phyloP scores from a whole-genome alignment of 768 basidiomycete genomes.

The Fistulinella prunicolor region DNA sequence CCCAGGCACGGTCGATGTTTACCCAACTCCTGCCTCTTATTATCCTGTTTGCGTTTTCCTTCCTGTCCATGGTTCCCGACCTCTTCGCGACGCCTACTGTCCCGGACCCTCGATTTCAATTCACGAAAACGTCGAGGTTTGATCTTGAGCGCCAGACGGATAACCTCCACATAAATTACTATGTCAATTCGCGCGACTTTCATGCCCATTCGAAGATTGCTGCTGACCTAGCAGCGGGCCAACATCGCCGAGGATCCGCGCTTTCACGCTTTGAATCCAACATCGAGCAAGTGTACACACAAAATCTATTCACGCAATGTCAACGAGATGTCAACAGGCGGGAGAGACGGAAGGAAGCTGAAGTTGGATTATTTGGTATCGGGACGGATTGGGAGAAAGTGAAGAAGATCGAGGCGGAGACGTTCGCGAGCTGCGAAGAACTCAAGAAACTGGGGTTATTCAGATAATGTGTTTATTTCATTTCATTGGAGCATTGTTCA shows the following conservation, averaged over 20 bases:
- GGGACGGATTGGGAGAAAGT: conserved; percentile 94
- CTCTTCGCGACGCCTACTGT: conserved; percentile 63
- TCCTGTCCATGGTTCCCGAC: conserved; percentile 76
- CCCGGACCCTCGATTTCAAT: conserved; percentile 81
- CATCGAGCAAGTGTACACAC: conserved; percentile 74
- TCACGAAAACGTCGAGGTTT: conserved; percentile 56
- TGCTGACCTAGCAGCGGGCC: conserved; percentile 57
- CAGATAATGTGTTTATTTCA: conserved; percentile 30
- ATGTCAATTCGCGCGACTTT: conserved; percentile 78
- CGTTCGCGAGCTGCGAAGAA: conserved; percentile 74
- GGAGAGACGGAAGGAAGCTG: conserved; percentile 67
- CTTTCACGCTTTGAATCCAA: conserved; percentile 66
- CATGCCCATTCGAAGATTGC: conserved; percentile 72
- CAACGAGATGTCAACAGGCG: conserved; percentile 64
- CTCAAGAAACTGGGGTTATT: conserved; percentile 61
- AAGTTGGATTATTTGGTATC: conserved; percentile 86
- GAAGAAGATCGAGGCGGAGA: conserved; percentile 64
- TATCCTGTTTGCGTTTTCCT: conserved; percentile 78
- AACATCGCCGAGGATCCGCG: conserved; percentile 28
- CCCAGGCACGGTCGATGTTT: conserved; percentile 55
- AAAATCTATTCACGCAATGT: conserved; percentile 69
- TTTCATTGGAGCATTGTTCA: conserved; percentile 3
- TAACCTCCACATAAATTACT: conserved; percentile 73
- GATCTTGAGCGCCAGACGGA: conserved; percentile 71
- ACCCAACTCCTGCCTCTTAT: conserved; percentile 83